Evolutionary conservation across 192 early-diverging fungal species (phyloP), one percentile per base, ranked within the genome.

Genomic region (Backusella psychrophila): DNA sequence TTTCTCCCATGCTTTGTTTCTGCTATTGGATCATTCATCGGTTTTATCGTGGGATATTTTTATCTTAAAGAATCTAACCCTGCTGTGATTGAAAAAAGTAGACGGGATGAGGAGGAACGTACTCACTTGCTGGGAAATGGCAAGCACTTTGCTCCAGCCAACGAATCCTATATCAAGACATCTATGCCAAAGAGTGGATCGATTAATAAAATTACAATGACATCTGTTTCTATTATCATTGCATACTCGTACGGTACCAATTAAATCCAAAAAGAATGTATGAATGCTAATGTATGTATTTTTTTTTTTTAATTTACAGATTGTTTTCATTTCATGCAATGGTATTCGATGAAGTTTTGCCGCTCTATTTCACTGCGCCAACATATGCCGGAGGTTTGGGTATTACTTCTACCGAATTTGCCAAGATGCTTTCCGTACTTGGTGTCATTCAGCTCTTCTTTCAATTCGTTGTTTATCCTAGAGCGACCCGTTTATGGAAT

Each of bases 1-100:
- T 87, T 95, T 66, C 88, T 98, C 4, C 96, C 96, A 6, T 96
- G 96, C 71, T 73, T 92, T 34, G 80, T 93, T 11, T 90, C 90
- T 17, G 85, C 91, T 4, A 56, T 85, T 19, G 81, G 93, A 6
- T 89, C 90, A 33, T 33, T 91, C 3, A 71, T 91, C 67, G 93
- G 93, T 6, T 86, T 93, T 34, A 66, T 90, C 0, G 73, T 93
- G 31, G 94, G 92, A 0, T 81, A 84, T 26, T 85, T 90, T 75
- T 89, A 81, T 66, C 74, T 95, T 19, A 82, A 93, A 29, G 92
- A 94, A 71, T 90, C 93, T 6, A 78, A 80, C 49, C 81, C 81
- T 23, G 31, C 23, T n/a, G 71, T 73, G 3, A 38, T 75, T 15
- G 65, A 67, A 42, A 68, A 49, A 4, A 68, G 59, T 9, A 74